Evolutionary conservation across 805 yeast genomes (phyloP), one percentile per base, ranked within the genome.

Genomic region (Myxozyma mucilagina): DNA sequence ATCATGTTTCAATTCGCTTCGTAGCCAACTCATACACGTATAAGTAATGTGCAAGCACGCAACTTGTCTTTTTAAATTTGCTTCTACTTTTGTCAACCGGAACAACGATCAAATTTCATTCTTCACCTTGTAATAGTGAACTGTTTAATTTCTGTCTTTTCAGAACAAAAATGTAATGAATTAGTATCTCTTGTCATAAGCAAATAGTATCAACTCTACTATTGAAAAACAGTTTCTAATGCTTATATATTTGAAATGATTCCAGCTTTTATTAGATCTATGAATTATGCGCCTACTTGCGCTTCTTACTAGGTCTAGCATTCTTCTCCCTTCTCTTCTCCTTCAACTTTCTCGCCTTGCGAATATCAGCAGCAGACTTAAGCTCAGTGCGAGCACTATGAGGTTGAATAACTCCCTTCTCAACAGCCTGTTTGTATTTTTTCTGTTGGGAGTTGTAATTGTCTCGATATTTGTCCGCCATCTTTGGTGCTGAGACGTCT

Each of bases 401-500:
- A 51, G 72, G 71, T 9, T 29, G 11, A 53, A 68, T 71, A 59
- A 83, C 72, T 51, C 97, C 97, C 52, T 84, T 78, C 9, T 86
- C 96, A 60, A 86, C 70, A 2, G 98, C 98, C 68, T 83, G 84
- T 56, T 83, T 84, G 52, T 89, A 93, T 76, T 88, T 87, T 78
- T 85, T 85, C 83, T 88, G 85, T 73, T 93, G 97, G 66, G 80
- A 80, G 61, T 84, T 81, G 76, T 83, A 94, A 75, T 94, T 92
- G 71, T 92, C 97, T 76, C 98, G 84, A 68, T 79, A 84, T 75
- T 83, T 90, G 71, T 91, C 97, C n/a, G 99, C 97, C 44, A 86
- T 76, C 71, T 85, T 89, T 44, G 99, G 99, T 1, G 97, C 92
- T 63, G 82, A 82, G 50, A 77, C 78, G 70, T 82, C 83, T 64